These are phyloP conservation scores for Clonostachys byssicola DNA, from an alignment of 2,329 filamentous ascomycete genomes.

Conservation along the genomic window DNA sequence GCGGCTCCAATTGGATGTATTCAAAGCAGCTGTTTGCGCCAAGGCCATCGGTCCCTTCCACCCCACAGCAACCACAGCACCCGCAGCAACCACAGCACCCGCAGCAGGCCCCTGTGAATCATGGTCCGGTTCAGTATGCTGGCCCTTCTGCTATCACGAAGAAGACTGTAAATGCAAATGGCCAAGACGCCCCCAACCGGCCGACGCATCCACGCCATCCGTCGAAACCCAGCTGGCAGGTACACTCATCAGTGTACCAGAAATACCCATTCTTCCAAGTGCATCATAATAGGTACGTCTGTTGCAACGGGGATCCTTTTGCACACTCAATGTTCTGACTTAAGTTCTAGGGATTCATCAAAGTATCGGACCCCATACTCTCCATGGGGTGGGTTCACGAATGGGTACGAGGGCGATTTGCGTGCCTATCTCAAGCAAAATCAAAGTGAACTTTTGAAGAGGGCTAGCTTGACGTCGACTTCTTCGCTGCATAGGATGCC, in stretches of 20 bases:
- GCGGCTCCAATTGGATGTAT: slow-evolving; percentile 2
- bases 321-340: neutral
- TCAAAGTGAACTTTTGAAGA: slow-evolving; percentile 17
- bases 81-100: neutral
- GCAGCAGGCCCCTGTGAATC: too few species aligned
- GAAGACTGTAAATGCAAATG: too few species aligned
- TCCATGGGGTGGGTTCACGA: slow-evolving; percentile 52
- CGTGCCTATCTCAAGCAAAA: slow-evolving; percentile 36
- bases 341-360: slow-evolving; percentile 38
- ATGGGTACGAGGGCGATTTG: slow-evolving; percentile 53
- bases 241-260: slow-evolving; percentile 37
- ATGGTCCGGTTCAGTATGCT: too few species aligned
- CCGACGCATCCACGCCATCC: slow-evolving; percentile 8
- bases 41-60: slow-evolving; percentile 1
- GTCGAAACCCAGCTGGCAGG: slow-evolving; percentile 23
- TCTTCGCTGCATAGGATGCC: neutral
- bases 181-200: too few species aligned
- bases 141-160: neutral
- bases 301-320: too few species aligned
- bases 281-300: slow-evolving; percentile 50
- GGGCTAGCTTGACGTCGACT: slow-evolving; percentile 10
- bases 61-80: too few species aligned
- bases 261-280: slow-evolving; percentile 57
- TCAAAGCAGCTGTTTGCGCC: slow-evolving; percentile 15
- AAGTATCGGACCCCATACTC: slow-evolving; percentile 59